Conservation (phyloP, 2,329 filamentous ascomycete genomes). For the Fusarium ambrosium region DNA sequence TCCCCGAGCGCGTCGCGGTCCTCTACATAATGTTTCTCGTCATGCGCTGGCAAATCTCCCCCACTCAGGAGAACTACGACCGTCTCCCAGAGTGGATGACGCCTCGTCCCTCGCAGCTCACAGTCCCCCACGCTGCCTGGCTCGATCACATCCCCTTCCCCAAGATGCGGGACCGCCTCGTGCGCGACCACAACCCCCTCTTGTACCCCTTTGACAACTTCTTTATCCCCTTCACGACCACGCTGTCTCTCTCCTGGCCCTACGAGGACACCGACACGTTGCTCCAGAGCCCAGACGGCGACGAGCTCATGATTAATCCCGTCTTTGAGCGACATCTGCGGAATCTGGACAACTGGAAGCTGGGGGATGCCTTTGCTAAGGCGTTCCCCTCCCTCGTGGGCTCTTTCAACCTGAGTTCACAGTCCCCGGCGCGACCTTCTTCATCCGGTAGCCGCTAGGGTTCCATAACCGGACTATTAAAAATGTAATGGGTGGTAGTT, state of each 20-base stretch:
- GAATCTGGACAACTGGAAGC: slow-evolving; percentile 83
- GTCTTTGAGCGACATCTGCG: slow-evolving; percentile 86
- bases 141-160: slow-evolving; percentile 87
- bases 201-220: slow-evolving; percentile 82
- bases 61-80: slow-evolving; percentile 83
- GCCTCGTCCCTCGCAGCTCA: slow-evolving; percentile 76
- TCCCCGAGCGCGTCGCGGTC: slow-evolving; percentile 86
- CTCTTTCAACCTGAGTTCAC: slow-evolving; percentile 47
- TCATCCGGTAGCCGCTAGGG: slow-evolving; percentile 36
- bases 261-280: slow-evolving; percentile 81
- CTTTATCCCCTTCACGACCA: slow-evolving; percentile 85
- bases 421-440: slow-evolving; percentile 27
- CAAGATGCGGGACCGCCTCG: slow-evolving; percentile 77
- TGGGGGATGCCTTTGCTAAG: slow-evolving; percentile 77
- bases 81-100: slow-evolving; percentile 80
- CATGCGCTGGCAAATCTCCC: slow-evolving; percentile 88
- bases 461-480: neutral
- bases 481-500: neutral
- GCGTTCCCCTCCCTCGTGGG: slow-evolving; percentile 67
- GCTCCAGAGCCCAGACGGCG: slow-evolving; percentile 67
- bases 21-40: slow-evolving; percentile 89
- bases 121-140: slow-evolving; percentile 81
- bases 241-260: slow-evolving; percentile 85
- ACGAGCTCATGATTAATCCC: slow-evolving; percentile 84
- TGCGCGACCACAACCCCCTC: slow-evolving; percentile 61